Conservation (phyloP, 306 rosid species). For the Astragalus glycyphyllos region DNA sequence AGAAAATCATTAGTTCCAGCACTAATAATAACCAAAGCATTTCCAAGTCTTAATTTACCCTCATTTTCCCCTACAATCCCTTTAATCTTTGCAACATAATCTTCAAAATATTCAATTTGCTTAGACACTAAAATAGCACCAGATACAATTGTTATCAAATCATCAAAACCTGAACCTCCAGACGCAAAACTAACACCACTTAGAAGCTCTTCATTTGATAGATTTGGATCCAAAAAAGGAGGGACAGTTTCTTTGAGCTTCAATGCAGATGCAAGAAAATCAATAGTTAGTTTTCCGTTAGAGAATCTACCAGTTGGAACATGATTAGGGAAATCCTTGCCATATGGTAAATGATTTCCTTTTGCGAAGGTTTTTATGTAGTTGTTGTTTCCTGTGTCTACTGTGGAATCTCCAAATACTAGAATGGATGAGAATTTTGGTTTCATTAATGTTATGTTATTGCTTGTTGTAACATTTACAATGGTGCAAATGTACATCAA, state of each 20-base stretch:
- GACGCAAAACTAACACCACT: conserved; percentile 78
- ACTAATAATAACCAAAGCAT: conserved; percentile 59
- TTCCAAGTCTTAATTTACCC: conserved; percentile 43
- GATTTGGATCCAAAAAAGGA: conserved; percentile 56
- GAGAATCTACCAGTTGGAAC: conserved; percentile 67
- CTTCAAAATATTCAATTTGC: conserved; percentile 59
- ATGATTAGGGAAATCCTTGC: conserved; percentile 62
- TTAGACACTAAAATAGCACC: conserved; percentile 52
- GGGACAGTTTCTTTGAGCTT: conserved; percentile 63
- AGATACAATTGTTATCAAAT: conserved; percentile 43
- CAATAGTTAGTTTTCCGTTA: conserved; percentile 66
- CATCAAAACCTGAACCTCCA: conserved; percentile 59
- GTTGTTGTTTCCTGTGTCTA: conserved; percentile 74
- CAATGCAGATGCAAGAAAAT: conserved; percentile 56
- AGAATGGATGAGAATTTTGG: conserved; percentile 59
- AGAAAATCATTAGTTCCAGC: conserved; percentile 69
- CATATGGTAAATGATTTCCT: conserved; percentile 67
- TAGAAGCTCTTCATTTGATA: conserved; percentile 51
- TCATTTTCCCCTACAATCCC: conserved; percentile 52
- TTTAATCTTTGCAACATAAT: conserved; percentile 50
- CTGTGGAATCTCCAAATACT: conserved; percentile 69
- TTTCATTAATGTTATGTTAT: conserved; percentile 11
- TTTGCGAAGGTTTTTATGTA: conserved; percentile 49
- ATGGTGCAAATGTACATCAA: conserved; percentile 41
- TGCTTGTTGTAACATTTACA: conserved; percentile 34